Base-by-base conservation (phyloP, 2,329 filamentous ascomycete genomes). In the Cladosporium sp. region DNA sequence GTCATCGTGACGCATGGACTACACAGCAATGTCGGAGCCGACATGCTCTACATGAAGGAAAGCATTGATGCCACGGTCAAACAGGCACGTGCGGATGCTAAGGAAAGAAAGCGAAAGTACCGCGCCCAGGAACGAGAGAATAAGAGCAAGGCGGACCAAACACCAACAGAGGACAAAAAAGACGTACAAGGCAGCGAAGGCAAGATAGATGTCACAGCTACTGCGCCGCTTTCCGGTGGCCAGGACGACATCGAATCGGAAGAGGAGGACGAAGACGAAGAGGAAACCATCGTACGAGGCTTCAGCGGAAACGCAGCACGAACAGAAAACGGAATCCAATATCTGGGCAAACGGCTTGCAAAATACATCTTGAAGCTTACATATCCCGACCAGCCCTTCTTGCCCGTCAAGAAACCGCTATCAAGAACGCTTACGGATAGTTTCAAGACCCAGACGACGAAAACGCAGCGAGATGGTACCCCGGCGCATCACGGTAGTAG, bases 31-130 rank as follows among this genome's bases (percentile, higher is more conserved):
- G 80, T 97, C 12, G 91, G 94, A 4, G 89, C 91, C 20, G 94
- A 99, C 71, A 96, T 99, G 94, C 79, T 99, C 19, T 99, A 90
- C 70, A 76, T 99, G 71, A 99, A 99, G 70, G 94, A 99, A 74
- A 96, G 91, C 73, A 97, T 99, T 61, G 94, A 99, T 75, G 85
- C 86, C 25, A 86, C 90, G 2, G 88, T 87, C 3, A 87, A 79
- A 65, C 85, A 93, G 69, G 88, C 90, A 25, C 86, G 87, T 65
- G 76, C 84, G 50, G 87, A 90, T 71, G 84, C 86, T 36, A 86
- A 81, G 70, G 80, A 77, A 50, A 80, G 88, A 58, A 83, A 80
- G 64, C 78, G 62, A 22, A 58, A 48, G 9, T 63, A 65, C 39
- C 55, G 58, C 13, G 22, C 58, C 69, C 75, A 68, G 66, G 70